These are phyloP conservation scores for Zygotorulaspora danielsina DNA, from an alignment of 805 yeast species.

Conservation along the genomic window DNA sequence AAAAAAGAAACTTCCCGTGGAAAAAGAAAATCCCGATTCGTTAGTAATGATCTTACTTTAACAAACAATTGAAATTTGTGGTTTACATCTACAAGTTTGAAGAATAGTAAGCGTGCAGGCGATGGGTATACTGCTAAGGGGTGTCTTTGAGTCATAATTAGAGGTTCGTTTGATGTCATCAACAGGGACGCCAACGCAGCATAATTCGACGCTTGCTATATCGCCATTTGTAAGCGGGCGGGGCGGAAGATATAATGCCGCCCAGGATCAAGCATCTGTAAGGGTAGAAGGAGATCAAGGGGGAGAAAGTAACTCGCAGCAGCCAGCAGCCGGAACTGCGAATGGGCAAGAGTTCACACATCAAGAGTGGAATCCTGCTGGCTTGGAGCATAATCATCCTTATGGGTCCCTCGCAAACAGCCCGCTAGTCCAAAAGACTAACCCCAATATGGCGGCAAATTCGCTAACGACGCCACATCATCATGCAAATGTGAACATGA, in stretches of 20 bases:
- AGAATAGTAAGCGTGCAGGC: no score
- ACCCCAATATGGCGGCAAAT: slow-evolving; percentile 21
- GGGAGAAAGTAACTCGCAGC: background rate
- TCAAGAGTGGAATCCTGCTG: slow-evolving; percentile 9
- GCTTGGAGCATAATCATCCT: slow-evolving; percentile 5
- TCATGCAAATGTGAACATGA: slow-evolving; percentile 31
- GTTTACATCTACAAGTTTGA: no score
- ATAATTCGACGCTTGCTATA: slow-evolving; percentile 67
- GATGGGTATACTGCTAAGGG: no score
- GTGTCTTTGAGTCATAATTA: no score
- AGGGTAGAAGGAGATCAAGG: slow-evolving; percentile 1
- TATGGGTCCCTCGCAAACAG: slow-evolving; percentile 21
- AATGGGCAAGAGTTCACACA: background rate
- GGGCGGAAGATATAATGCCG: slow-evolving; percentile 22
- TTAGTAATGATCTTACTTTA: background rate
- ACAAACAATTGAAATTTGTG: background rate
- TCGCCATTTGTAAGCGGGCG: slow-evolving; percentile 55
- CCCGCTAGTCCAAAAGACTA: slow-evolving; percentile 26
- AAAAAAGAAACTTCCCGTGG: background rate
- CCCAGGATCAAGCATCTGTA: slow-evolving; percentile 5
- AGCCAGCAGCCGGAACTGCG: slow-evolving; percentile 3
- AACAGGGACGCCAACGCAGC: slow-evolving; percentile 48
- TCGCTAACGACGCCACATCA: slow-evolving; percentile 43
- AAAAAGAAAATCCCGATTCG: background rate
- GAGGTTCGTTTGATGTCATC: slow-evolving; percentile 30